Base-by-base conservation (phyloP, 768 basidiomycete genomes). In the Suillus luteus region DNA sequence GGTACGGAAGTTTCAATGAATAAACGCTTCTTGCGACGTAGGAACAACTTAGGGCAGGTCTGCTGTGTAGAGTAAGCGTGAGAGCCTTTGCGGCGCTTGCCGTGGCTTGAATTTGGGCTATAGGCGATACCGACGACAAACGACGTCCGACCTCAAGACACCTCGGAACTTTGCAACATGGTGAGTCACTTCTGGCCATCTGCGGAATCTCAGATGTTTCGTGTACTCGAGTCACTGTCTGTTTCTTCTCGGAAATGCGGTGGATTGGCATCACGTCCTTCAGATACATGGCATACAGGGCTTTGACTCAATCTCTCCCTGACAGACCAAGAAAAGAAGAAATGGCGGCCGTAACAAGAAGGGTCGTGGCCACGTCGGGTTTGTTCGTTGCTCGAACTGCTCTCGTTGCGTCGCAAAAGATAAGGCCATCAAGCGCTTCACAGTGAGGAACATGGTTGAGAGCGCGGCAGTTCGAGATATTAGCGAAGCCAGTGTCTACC, bases 371-470 rank as follows among this genome's bases (percentile, higher is more conserved):
- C 95, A 97, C 80, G 93, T 95, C 78, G 85, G 79, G 67, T 93
- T 92, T 78, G 86, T 99, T 76, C 92, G 97, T 73, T 99, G 97
- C 86, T 96, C 95, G 70, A 99, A 99, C 89, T 99, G 97, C 87
- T 94, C 94, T 75, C 92, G 97, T 71, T 95, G 93, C 77, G 95
- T 97, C 64, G 90, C 85, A 71, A 99, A 99, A 86, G 96, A 99
- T 85, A 99, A 99, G 87, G 96, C 96, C 69, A 97, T 99, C 90
- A 97, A 97, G 84, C 86, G 97, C 60, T 96, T 96, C 87, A 97
- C 96, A 44, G 96, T 99, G 75, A 89, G 95, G 81, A 99, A 99
- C 88, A 99, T 99, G 93, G 95, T 99, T 64, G 96, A 99, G 86
- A 93, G 93, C 75, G 97, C 97, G 52, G 96, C 96, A 61, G 93